Evolutionary conservation across 495 filamentous ascomycete species (phyloP).

Genomic region (Penicillium cataractarum): DNA sequence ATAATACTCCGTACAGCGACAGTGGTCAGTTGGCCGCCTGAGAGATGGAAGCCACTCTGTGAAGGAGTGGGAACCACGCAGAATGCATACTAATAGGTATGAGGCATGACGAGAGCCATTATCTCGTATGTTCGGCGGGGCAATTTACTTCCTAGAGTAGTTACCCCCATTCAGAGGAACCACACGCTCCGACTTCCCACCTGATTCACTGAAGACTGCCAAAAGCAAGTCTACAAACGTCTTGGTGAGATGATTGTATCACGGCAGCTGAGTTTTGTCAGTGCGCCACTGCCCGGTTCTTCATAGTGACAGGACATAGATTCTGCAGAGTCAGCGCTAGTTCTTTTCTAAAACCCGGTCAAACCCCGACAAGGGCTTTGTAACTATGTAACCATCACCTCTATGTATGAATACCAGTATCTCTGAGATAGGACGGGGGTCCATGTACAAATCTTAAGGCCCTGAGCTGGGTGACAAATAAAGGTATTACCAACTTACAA

Average conservation of each 20-base stretch:
- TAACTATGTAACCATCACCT: background rate
- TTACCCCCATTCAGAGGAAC: background rate
- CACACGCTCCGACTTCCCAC: background rate
- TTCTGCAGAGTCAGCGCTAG: conserved; percentile 2
- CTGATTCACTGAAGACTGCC: background rate
- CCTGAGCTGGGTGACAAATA: too few species aligned
- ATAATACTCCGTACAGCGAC: background rate
- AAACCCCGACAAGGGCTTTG: background rate
- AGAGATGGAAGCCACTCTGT: background rate
- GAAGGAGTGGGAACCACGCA: background rate
- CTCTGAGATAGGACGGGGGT: background rate
- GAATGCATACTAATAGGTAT: background rate
- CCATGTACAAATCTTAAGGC: too few species aligned
- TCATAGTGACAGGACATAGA: background rate
- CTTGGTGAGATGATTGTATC: background rate
- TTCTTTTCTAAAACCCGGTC: background rate
- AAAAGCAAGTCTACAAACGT: background rate
- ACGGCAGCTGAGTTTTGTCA: background rate
- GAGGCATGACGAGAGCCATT: background rate
- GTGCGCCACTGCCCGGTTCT: background rate
- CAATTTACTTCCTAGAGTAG: background rate
- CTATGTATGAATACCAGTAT: background rate
- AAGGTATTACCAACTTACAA: too few species aligned
- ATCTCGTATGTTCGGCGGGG: background rate
- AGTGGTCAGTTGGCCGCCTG: background rate